A percentile compares a stretch with the other conserved stretches of the same genome.
These are phyloP conservation scores for Suaeda aralocaspica DNA, from an alignment of 148 eudicot species.

Conservation along the genomic window DNA sequence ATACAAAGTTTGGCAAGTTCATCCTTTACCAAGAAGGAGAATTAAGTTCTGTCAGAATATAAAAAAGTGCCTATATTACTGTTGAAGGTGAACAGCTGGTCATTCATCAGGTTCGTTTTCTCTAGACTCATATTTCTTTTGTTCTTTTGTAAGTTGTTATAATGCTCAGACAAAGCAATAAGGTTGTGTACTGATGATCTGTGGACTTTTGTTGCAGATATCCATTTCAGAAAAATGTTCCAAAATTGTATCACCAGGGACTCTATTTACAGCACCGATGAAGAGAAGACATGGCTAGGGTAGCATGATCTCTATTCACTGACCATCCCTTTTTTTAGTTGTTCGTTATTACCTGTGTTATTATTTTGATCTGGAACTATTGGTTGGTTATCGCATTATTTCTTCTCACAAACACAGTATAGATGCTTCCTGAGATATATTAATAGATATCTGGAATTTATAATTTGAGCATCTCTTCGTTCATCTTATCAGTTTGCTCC, in stretches of 20 bases:
- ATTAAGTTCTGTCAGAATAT: conserved; percentile 95
- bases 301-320: conserved; percentile 23
- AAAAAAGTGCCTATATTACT: conserved; percentile 87
- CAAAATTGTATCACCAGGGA: conserved; percentile 43
- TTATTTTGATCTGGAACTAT: background rate
- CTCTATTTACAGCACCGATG: conserved; percentile 33
- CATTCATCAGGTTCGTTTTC: conserved; percentile 72
- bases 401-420: no score
- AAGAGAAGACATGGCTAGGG: conserved; percentile 87
- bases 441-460: no score
- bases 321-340: background rate
- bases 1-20: conserved; percentile 94
- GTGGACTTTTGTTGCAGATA: conserved; percentile 44
- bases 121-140: background rate
- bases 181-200: background rate
- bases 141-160: background rate
- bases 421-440: no score
- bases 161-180: background rate
- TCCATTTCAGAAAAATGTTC: conserved; percentile 51
- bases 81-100: conserved; percentile 90
- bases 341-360: background rate
- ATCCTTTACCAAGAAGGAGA: conserved; percentile 95
- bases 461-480: background rate
- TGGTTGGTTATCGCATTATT: background rate
- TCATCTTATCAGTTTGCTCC: background rate